phyloP scores from a whole-genome alignment of 371 early-diverging fungal genomes.

The Thermomucor indicae-seudaticae region DNA sequence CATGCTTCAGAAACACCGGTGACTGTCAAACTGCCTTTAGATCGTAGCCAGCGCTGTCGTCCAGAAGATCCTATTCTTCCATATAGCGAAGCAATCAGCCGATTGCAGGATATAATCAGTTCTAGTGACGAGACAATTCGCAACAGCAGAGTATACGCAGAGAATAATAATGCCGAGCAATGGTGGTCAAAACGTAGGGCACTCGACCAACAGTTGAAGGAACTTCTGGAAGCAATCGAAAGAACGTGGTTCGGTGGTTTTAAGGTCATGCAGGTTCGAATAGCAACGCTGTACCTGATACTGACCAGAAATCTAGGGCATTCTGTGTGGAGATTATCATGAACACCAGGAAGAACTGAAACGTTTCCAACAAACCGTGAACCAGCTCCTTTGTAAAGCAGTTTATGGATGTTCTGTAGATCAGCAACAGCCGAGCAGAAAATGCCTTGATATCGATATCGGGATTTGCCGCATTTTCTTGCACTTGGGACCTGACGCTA shows the following conservation, averaged over 20 bases:
- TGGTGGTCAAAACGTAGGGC: constrained; percentile 79
- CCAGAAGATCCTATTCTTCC: constrained; percentile 29
- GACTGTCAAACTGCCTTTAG: constrained; percentile 70
- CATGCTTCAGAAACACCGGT: constrained; percentile 46
- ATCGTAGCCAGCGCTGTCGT: constrained; percentile 46
- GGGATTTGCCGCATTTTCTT: constrained; percentile 57
- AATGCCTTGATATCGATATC: constrained; percentile 38
- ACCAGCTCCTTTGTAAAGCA: constrained; percentile 8
- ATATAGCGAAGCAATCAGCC: constrained; percentile 34
- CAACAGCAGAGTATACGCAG: constrained; percentile 24
- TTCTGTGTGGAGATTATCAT: constrained; percentile 18
- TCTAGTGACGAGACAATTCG: constrained; percentile 53
- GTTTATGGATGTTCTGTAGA: constrained; percentile 5
- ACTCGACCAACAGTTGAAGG: constrained; percentile 65
- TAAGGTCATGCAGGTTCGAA: constrained; percentile 24
- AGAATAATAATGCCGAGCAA: constrained; percentile 53
- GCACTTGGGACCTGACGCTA: constrained; percentile 50
- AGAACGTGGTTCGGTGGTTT: constrained; percentile 82
- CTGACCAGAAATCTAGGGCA: constrained; percentile 8
- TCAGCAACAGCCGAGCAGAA: constrained; percentile 1
- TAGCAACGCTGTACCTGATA: no score
- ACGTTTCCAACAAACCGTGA: constrained; percentile 18
- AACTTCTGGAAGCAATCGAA: constrained; percentile 62
- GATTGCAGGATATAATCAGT: constrained; percentile 54
- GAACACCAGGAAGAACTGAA: constrained; percentile 16